Percentiles rank a stretch among this genome's conserved stretches.
These are phyloP conservation scores for Solanum clarkiae DNA, from an alignment of 257 asterid species.

Conservation along the genomic window DNA sequence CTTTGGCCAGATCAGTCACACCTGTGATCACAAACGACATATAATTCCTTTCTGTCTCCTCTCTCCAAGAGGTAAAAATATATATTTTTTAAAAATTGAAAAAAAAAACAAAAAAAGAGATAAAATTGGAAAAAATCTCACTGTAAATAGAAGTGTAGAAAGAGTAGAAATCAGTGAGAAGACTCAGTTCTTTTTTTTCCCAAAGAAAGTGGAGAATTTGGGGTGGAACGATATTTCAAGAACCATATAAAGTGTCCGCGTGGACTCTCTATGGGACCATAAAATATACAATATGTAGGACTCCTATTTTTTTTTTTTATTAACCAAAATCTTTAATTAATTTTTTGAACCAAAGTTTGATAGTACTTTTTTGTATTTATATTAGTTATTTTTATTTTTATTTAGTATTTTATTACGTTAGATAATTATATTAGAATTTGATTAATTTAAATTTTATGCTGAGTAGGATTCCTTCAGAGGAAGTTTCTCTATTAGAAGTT, in stretches of 20 bases:
- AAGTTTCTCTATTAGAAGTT: background rate
- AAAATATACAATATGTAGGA: background rate
- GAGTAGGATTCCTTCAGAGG: background rate
- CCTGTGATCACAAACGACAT: conserved; percentile 2
- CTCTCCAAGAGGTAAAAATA: background rate
- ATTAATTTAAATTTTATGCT: background rate
- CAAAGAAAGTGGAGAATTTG: background rate
- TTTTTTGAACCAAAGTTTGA: background rate
- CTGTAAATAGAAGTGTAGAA: background rate
- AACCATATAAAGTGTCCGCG: background rate
- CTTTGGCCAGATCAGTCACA: conserved; percentile 2
- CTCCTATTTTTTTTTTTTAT: too few species aligned
- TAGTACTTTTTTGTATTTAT: background rate
- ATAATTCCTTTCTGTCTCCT: background rate
- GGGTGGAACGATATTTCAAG: background rate
- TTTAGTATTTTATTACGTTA: too few species aligned
- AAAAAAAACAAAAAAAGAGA: background rate
- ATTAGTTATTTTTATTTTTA: background rate
- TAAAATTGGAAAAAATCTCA: background rate
- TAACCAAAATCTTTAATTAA: background rate
- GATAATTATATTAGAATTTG: too few species aligned
- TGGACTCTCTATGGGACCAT: background rate
- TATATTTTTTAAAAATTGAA: background rate
- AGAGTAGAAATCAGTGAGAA: background rate
- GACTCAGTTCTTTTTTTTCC: background rate